Evolutionary conservation across 352 stramenopile genomes (phyloP).

Genomic region (Discostella stelligera): DNA sequence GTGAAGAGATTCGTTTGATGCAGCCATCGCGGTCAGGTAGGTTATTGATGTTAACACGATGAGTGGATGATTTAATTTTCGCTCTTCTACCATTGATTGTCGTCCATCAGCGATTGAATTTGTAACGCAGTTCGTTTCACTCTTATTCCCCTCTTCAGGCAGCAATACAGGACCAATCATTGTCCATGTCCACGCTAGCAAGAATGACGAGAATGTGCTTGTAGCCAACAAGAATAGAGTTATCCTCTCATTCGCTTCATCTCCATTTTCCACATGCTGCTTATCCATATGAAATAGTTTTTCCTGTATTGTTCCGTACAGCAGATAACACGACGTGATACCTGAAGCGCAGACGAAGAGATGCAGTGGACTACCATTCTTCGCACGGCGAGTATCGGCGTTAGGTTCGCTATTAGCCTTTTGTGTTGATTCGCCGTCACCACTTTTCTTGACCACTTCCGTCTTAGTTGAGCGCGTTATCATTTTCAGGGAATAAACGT

Average conservation of each 20-base stretch:
- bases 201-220: constrained; percentile 47
- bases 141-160: background rate
- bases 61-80: constrained; percentile 58
- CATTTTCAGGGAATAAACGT: too few species aligned
- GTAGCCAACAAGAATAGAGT: constrained; percentile 53
- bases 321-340: constrained; percentile 76
- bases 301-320: constrained; percentile 80
- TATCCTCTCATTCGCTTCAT: constrained; percentile 35
- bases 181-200: constrained; percentile 40
- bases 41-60: constrained; percentile 55
- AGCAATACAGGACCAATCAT: constrained; percentile 18
- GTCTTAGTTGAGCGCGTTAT: background rate
- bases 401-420: background rate
- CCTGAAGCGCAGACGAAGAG: constrained; percentile 59
- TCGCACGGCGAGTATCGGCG: too few species aligned
- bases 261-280: background rate
- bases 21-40: constrained; percentile 74
- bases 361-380: constrained; percentile 19
- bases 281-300: constrained; percentile 48
- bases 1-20: constrained; percentile 71
- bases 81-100: background rate
- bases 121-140: background rate
- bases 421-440: background rate
- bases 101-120: constrained; percentile 3
- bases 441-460: background rate